Conservation (phyloP, 2,329 filamentous ascomycete species). For the Diaporthe sp. region DNA sequence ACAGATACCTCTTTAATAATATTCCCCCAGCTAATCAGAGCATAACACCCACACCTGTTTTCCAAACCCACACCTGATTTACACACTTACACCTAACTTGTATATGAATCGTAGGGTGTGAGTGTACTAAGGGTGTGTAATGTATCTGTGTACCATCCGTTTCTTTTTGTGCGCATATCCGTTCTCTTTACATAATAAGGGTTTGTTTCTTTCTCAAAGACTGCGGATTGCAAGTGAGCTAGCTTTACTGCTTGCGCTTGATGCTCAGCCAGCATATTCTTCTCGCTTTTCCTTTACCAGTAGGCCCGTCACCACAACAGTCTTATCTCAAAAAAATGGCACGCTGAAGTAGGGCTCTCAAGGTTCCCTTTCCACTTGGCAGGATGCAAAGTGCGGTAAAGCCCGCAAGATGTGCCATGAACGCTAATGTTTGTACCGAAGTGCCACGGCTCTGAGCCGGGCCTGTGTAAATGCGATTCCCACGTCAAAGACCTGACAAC, state of each 20-base stretch:
- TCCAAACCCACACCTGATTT: no score
- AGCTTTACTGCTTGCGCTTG: slow-evolving; percentile 9
- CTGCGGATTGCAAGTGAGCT: not conserved
- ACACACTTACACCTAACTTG: no score
- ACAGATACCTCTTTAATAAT: no score
- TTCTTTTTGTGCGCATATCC: no score
- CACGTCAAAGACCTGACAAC: slow-evolving; percentile 3
- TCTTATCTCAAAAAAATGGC: not conserved
- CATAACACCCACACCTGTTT: no score
- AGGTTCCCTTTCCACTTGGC: not conserved
- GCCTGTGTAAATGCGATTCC: slow-evolving; percentile 31
- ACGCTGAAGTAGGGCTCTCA: not conserved
- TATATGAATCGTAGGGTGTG: no score
- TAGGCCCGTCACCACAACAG: not conserved
- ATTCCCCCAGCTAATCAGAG: no score
- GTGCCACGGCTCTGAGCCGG: slow-evolving; percentile 12
- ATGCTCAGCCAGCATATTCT: not conserved
- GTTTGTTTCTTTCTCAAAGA: not conserved
- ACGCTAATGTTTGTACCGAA: slow-evolving; percentile 27
- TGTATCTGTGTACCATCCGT: no score
- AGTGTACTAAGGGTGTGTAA: no score
- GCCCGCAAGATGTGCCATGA: not conserved
- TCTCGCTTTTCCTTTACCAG: not conserved
- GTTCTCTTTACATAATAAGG: not conserved
- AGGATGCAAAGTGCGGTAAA: slow-evolving; percentile 1